These are phyloP conservation scores for Aspergillus novofumigatus DNA, from an alignment of 2,329 filamentous ascomycete genomes.

Conservation along the genomic window DNA sequence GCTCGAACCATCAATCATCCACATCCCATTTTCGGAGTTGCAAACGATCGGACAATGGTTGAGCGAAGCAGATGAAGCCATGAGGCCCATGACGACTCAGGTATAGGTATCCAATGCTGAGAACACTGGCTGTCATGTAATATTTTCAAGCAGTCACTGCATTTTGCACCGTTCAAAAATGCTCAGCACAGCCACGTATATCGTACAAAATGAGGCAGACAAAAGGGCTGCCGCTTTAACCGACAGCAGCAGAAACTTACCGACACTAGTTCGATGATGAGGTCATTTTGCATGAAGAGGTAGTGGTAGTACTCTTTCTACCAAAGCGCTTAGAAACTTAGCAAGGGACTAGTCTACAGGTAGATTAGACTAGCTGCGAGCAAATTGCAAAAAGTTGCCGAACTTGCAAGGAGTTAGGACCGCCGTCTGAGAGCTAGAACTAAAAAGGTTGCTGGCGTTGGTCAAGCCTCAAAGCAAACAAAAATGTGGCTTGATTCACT, in stretches of 20 bases:
- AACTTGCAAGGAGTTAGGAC: not conserved
- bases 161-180: too few species aligned
- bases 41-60: not conserved
- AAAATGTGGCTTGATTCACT: not conserved
- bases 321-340: not conserved
- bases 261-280: not conserved
- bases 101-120: not conserved
- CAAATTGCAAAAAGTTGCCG: not conserved
- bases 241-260: not conserved
- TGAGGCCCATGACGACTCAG: too few species aligned
- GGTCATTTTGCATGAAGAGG: not conserved
- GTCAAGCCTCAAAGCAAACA: not conserved
- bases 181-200: not conserved
- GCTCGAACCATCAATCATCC: not conserved
- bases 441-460: not conserved
- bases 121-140: not conserved
- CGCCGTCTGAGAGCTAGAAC: too few species aligned
- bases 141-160: not conserved
- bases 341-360: not conserved
- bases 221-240: not conserved
- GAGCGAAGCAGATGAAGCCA: not conserved
- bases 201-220: not conserved
- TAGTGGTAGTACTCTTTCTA: not conserved
- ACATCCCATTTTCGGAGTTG: not conserved
- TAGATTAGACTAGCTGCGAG: not conserved